Percentiles rank a stretch among this genome's conserved stretches.
These are phyloP conservation scores for Lyophyllum decastes DNA, from an alignment of 768 basidiomycete species.

Conservation along the genomic window DNA sequence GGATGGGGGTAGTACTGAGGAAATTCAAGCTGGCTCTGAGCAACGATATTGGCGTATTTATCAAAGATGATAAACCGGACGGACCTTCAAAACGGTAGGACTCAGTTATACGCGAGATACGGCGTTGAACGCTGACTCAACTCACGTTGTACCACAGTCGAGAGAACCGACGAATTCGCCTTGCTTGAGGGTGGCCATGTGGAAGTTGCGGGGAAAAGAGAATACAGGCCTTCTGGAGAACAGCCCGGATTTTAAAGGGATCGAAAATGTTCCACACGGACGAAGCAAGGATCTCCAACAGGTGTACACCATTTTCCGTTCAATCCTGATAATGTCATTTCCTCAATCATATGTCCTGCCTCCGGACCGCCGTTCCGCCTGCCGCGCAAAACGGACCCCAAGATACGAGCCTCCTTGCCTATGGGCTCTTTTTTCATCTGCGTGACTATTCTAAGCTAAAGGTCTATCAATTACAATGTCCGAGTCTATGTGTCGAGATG, in stretches of 20 bases:
- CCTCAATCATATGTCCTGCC: slow-evolving; percentile 2
- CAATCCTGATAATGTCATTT: slow-evolving; percentile 10
- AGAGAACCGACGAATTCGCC: slow-evolving; percentile 90
- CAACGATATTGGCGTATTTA: slow-evolving; percentile 82
- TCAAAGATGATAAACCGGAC: slow-evolving; percentile 93
- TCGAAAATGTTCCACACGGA: slow-evolving; percentile 7
- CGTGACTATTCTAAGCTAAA: not conserved
- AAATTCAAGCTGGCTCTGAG: slow-evolving; percentile 90
- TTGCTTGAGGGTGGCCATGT: slow-evolving; percentile 43
- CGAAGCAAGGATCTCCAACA: slow-evolving; percentile 12
- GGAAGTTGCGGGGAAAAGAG: slow-evolving; percentile 12
- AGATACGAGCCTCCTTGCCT: too few relatives aligned
- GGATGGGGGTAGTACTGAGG: slow-evolving; percentile 91
- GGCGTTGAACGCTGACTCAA: slow-evolving; percentile 13
- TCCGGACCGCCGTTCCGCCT: slow-evolving; percentile 18
- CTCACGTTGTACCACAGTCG: slow-evolving; percentile 95
- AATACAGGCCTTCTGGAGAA: slow-evolving; percentile 1
- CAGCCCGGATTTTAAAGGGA: slow-evolving; percentile 9
- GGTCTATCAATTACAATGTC: not conserved
- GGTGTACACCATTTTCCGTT: slow-evolving; percentile 16
- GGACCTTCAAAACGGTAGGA: slow-evolving; percentile 52
- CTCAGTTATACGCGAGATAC: not conserved
- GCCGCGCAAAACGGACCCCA: not conserved
- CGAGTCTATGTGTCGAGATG: slow-evolving; percentile 35
- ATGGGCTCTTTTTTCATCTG: too few relatives aligned